These are phyloP conservation scores for Coemansia sp. DNA, from an alignment of 192 early-diverging fungal species.

Conservation along the genomic window DNA sequence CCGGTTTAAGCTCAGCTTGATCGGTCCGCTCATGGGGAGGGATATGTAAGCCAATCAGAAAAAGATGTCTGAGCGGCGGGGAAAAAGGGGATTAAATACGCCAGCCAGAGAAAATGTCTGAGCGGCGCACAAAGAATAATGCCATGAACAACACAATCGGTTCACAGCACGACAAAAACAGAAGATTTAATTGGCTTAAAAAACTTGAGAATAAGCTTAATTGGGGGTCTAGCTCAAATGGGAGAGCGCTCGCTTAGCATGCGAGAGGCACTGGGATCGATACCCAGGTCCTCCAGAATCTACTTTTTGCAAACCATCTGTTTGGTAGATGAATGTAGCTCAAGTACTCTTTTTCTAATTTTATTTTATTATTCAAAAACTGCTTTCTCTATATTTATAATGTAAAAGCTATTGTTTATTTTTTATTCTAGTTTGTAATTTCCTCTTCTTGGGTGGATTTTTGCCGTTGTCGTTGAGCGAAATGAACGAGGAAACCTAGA, in stretches of 20 bases:
- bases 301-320: not conserved
- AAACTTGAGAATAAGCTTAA: not conserved
- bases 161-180: too few species aligned
- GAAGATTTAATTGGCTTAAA: too few species aligned
- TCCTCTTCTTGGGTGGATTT: not conserved
- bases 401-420: not conserved
- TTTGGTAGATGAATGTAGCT: not conserved
- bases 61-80: too few species aligned
- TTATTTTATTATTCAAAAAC: conserved; percentile 5
- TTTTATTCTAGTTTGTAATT: not conserved
- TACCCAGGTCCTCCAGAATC: conserved; percentile 7
- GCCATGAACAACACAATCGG: too few species aligned
- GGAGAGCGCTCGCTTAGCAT: conserved; percentile 10
- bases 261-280: conserved; percentile 6
- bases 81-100: too few species aligned
- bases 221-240: conserved; percentile 11
- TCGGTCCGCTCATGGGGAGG: too few species aligned
- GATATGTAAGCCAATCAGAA: too few species aligned
- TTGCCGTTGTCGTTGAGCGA: conserved; percentile 24
- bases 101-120: too few species aligned
- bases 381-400: not conserved
- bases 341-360: not conserved
- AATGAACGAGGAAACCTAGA: conserved; percentile 23
- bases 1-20: too few species aligned
- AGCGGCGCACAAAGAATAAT: too few species aligned